These are phyloP conservation scores for Capsicum baccatum DNA, from an alignment of 257 asterid species.

Conservation along the genomic window DNA sequence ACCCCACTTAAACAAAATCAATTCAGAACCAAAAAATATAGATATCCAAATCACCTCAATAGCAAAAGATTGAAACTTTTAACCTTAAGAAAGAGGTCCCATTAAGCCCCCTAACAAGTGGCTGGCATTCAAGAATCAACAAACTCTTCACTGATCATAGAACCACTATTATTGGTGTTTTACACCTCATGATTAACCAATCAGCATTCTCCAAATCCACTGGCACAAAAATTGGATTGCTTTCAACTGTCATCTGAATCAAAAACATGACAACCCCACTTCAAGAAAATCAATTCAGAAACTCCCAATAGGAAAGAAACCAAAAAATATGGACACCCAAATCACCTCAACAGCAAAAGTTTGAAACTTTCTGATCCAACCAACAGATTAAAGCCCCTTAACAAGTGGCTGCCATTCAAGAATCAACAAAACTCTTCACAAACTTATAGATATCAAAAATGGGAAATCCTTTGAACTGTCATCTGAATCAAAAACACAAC, in stretches of 20 bases:
- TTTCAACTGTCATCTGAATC: background rate
- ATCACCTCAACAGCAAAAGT: constrained; percentile 10
- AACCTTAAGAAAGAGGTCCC: constrained; percentile 6
- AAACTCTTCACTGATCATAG: constrained; percentile 21
- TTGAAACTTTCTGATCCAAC: background rate
- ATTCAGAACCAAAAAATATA: background rate
- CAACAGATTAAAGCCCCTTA: constrained; percentile 4
- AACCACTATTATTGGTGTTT: background rate
- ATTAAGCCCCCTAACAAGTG: constrained; percentile 12
- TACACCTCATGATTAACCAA: background rate
- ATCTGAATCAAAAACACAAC: background rate
- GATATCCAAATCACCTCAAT: constrained; percentile 1
- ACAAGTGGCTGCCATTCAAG: background rate
- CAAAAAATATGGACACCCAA: background rate
- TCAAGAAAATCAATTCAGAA: background rate
- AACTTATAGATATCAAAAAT: background rate
- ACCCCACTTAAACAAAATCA: background rate
- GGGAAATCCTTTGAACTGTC: background rate
- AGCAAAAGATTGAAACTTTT: constrained; percentile 23
- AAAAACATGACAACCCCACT: background rate
- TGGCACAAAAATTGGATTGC: background rate
- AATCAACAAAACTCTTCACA: constrained; percentile 18
- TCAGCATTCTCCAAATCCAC: background rate
- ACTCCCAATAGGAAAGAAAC: background rate
- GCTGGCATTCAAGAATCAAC: background rate